A percentile compares a stretch with the other conserved stretches of the same genome.
Evolutionary conservation across 139 green algal species (phyloP).

Genomic region (Protoeuglena noctilucae): DNA sequence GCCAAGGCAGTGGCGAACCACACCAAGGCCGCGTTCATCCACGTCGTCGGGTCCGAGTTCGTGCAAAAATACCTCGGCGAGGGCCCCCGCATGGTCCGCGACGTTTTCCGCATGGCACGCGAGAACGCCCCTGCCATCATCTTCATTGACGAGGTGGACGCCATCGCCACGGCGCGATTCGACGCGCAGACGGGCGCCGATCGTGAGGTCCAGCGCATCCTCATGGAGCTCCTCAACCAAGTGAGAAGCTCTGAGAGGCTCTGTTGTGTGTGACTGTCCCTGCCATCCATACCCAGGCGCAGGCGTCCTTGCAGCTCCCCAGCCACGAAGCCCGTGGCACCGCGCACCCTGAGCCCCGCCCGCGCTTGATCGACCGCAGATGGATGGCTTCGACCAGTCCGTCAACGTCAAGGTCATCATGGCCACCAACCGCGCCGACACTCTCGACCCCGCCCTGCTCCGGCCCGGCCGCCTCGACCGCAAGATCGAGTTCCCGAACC

Average conservation of each 20-base stretch:
- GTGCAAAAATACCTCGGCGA: constrained; percentile 97
- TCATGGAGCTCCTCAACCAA: constrained; percentile 99
- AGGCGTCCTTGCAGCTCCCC: background rate
- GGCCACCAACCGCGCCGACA: constrained; percentile 96
- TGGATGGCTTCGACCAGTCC: constrained; percentile 96
- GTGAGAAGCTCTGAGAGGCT: too few species aligned
- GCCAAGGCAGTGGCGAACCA: constrained; percentile 93
- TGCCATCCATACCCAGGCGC: too few species aligned
- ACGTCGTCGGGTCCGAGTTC: constrained; percentile 94
- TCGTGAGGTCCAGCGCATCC: constrained; percentile 95
- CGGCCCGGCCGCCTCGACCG: constrained; percentile 88
- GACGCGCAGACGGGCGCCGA: constrained; percentile 83
- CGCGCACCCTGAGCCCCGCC: too few species aligned
- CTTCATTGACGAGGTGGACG: constrained; percentile 96
- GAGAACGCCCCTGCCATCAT: constrained; percentile 97
- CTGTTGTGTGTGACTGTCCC: too few species aligned
- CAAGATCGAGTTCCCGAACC: constrained; percentile 99
- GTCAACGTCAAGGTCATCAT: constrained; percentile 90
- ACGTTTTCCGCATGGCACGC: constrained; percentile 96
- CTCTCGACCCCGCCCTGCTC: constrained; percentile 90
- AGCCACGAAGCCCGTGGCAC: too few species aligned
- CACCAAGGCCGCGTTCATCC: constrained; percentile 92
- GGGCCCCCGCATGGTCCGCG: constrained; percentile 92
- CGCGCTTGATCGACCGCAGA: constrained; percentile 14
- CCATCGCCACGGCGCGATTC: constrained; percentile 93